Conservation (phyloP, 768 basidiomycete species). For the Cystobasidium onofrii region DNA sequence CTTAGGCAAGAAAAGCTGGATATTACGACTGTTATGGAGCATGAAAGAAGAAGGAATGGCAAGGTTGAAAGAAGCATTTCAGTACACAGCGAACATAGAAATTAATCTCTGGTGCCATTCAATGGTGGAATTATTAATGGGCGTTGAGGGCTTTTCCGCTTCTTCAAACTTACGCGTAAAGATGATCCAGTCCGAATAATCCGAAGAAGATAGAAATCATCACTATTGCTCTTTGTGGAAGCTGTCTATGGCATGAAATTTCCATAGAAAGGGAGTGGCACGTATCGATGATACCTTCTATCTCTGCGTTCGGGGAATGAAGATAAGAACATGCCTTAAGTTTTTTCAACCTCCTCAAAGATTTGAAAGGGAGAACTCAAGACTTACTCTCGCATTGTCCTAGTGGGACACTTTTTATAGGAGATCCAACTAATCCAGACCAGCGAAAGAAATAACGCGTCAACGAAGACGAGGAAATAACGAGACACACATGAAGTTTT, state of each 20-base stretch:
- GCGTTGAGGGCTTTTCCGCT: no score
- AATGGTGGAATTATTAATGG: no score
- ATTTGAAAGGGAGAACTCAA: not conserved
- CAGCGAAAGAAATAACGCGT: no score
- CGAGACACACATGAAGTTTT: no score
- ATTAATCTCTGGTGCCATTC: no score
- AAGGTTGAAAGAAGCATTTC: no score
- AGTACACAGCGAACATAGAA: no score
- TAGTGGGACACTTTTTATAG: not conserved
- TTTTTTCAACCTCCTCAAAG: no score
- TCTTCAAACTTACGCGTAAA: not conserved
- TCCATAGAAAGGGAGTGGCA: not conserved
- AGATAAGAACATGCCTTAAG: no score
- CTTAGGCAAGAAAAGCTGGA: slow-evolving; percentile 2
- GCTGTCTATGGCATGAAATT: not conserved
- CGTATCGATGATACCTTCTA: not conserved
- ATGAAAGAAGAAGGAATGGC: no score
- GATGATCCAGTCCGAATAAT: not conserved
- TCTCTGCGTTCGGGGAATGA: not conserved
- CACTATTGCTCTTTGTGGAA: not conserved
- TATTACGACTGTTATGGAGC: not conserved
- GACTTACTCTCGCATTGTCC: not conserved
- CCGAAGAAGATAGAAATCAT: not conserved
- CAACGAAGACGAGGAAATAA: no score
- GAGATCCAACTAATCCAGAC: not conserved